Evolutionary conservation across 495 filamentous ascomycete species (phyloP), one percentile per base, ranked within the genome.

Genomic region (Rostrohypoxylon terebratum): DNA sequence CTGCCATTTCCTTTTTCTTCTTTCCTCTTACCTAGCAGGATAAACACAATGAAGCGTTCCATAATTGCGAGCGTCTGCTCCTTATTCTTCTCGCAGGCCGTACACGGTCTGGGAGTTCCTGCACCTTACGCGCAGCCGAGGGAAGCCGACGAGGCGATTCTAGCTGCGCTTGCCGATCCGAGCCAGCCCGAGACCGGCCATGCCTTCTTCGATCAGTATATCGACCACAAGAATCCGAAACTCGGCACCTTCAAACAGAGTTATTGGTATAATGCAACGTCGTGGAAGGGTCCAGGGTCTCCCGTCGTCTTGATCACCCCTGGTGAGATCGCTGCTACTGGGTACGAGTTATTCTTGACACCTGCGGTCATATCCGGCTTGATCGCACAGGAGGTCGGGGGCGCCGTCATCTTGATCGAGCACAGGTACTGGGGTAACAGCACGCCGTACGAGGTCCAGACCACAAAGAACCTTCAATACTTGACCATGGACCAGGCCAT

Each of bases 401-500:
- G 83, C 51, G 87, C 87, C 18, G 83, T 85, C 14, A 64, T 89
- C 25, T 74, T 88, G 63, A 69, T 89, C 47, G 87, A 89, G 75
- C 87, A 86, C 71, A 80, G 85, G 44, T 88, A 86, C 70, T 89
- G 83, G 84, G 63, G 64, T 10, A 64, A 62, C 57, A 89, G 86
- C 10, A 87, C 87, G 0, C 89, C 89, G 4, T 90, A 83, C 68
- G 72, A 77, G 23, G 72, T 81, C 20, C 77, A 90, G 55, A 86
- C 82, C 0, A 81, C 87, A 18, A 80, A 89, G 71, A 90, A 85
- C 20, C 75, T 91, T 71, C 83, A 86, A 73, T 82, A 87, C 55
- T 78, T 91, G 59, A 91, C 87, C 13, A 77, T 90, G 36, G 78
- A 87, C 33, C 84, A 92, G 64, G 78, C 86, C 2, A 81, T 91